These are phyloP conservation scores for Leucosporidium yakuticum DNA, from an alignment of 768 basidiomycete species.

Conservation along the genomic window DNA sequence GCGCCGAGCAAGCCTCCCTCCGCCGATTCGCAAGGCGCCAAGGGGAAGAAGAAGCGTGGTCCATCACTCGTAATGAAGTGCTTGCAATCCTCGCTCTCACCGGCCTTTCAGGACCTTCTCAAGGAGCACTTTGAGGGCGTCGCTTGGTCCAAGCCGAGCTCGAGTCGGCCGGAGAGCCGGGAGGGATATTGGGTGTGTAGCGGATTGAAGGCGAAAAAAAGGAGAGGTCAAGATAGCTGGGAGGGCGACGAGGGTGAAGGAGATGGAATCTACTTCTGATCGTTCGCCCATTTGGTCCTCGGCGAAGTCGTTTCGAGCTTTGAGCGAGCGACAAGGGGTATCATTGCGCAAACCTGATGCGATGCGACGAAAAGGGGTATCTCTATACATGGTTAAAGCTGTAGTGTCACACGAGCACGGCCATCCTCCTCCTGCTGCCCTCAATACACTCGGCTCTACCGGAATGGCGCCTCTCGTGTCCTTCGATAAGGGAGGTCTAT, in stretches of 20 bases:
- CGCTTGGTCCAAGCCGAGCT: slow-evolving; percentile 67
- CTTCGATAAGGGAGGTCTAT: slow-evolving; percentile 12
- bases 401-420: too few relatives aligned
- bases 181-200: slow-evolving; percentile 84
- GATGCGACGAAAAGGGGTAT: too few relatives aligned
- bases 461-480: neutral
- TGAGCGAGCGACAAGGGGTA: too few relatives aligned
- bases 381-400: too few relatives aligned
- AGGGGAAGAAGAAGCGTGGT: slow-evolving; percentile 40
- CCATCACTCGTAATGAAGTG: slow-evolving; percentile 15
- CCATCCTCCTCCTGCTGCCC: too few relatives aligned
- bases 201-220: slow-evolving; percentile 49
- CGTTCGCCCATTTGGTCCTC: too few relatives aligned
- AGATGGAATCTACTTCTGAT: too few relatives aligned
- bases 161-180: slow-evolving; percentile 67
- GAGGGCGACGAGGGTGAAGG: too few relatives aligned
- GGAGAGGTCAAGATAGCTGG: too few relatives aligned
- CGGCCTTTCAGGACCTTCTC: slow-evolving; percentile 46
- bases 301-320: too few relatives aligned
- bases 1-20: slow-evolving; percentile 47
- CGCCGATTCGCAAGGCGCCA: slow-evolving; percentile 55
- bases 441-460: neutral
- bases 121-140: slow-evolving; percentile 63
- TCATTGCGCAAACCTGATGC: too few relatives aligned
- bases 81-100: slow-evolving; percentile 21